Percentiles rank a stretch among this genome's conserved stretches.
These are phyloP conservation scores for Lepiota brunneoincarnata DNA, from an alignment of 768 basidiomycete species.

Conservation along the genomic window DNA sequence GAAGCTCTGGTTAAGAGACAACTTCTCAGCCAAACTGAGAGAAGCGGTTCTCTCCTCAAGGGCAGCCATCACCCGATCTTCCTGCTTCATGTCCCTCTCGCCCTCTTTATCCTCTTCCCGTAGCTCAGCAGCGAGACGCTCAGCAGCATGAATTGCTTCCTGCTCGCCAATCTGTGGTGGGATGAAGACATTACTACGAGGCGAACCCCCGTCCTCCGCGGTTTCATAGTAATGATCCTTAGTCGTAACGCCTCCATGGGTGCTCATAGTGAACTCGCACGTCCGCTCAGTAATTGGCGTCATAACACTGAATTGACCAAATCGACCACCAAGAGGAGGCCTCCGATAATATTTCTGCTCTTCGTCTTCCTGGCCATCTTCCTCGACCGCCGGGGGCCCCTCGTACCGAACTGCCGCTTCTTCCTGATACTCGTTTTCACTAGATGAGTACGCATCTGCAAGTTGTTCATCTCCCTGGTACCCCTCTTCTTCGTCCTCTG, in stretches of 20 bases:
- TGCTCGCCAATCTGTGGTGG: slow-evolving; percentile 34
- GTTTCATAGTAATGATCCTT: slow-evolving; percentile 27
- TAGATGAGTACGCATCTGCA: slow-evolving; percentile 20
- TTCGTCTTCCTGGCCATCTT: slow-evolving; percentile 26
- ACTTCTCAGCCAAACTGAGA: slow-evolving; percentile 62
- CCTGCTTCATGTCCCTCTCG: slow-evolving; percentile 26
- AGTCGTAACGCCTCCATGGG: slow-evolving; percentile 44
- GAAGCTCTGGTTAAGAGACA: slow-evolving; percentile 62
- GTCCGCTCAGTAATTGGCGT: slow-evolving; percentile 98
- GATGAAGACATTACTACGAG: slow-evolving; percentile 23
- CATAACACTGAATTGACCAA: slow-evolving; percentile 88
- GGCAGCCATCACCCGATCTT: slow-evolving; percentile 23
- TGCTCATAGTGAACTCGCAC: slow-evolving; percentile 73
- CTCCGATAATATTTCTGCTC: slow-evolving; percentile 42
- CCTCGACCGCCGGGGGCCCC: slow-evolving; percentile 24
- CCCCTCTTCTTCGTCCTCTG: slow-evolving; percentile 33
- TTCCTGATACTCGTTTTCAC: slow-evolving; percentile 28
- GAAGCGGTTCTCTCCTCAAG: slow-evolving; percentile 63
- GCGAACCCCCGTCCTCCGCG: slow-evolving; percentile 20
- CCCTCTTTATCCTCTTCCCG: slow-evolving; percentile 31
- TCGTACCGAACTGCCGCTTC: slow-evolving; percentile 31
- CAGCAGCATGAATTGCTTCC: slow-evolving; percentile 51
- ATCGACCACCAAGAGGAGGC: slow-evolving; percentile 68
- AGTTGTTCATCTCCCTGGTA: slow-evolving; percentile 25
- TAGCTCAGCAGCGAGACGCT: slow-evolving; percentile 50